These are phyloP conservation scores for Ogataea ganodermae DNA, from an alignment of 805 yeast genomes.

Conservation along the genomic window DNA sequence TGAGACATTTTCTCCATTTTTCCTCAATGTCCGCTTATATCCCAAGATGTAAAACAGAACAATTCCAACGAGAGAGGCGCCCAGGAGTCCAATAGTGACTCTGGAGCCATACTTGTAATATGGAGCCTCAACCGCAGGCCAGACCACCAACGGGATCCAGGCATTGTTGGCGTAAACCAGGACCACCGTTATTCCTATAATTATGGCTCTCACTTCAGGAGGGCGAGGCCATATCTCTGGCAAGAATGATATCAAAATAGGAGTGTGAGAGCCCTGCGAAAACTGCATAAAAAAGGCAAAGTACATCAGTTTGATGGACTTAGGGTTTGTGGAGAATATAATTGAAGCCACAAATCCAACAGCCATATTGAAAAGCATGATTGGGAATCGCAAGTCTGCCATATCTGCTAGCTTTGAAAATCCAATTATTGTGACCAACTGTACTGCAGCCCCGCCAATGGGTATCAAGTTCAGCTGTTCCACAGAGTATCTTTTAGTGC, in stretches of 20 bases:
- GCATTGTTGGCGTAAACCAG: conserved; percentile 2
- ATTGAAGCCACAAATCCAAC: neutral
- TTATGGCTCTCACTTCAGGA: neutral
- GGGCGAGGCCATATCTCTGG: neutral
- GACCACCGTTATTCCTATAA: neutral
- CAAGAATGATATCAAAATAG: neutral
- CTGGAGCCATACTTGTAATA: neutral
- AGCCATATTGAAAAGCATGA: neutral
- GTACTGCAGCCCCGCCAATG: neutral
- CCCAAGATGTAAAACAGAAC: neutral
- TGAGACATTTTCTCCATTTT: neutral
- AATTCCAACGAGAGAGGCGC: neutral
- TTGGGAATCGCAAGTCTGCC: neutral
- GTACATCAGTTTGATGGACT: neutral
- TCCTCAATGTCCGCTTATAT: neutral
- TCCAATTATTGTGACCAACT: neutral
- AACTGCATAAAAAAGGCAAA: neutral
- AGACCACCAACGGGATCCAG: neutral
- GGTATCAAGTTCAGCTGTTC: conserved; percentile 1
- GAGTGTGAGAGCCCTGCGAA: neutral
- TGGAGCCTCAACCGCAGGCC: neutral
- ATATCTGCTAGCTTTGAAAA: neutral
- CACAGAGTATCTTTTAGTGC: neutral
- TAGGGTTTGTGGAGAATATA: neutral
- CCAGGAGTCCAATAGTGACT: neutral